A percentile compares a stretch with the other conserved stretches of the same genome.
phyloP scores from a whole-genome alignment of 176 grass and related monocot genomes.

The Echinochloa phyllopogon region DNA sequence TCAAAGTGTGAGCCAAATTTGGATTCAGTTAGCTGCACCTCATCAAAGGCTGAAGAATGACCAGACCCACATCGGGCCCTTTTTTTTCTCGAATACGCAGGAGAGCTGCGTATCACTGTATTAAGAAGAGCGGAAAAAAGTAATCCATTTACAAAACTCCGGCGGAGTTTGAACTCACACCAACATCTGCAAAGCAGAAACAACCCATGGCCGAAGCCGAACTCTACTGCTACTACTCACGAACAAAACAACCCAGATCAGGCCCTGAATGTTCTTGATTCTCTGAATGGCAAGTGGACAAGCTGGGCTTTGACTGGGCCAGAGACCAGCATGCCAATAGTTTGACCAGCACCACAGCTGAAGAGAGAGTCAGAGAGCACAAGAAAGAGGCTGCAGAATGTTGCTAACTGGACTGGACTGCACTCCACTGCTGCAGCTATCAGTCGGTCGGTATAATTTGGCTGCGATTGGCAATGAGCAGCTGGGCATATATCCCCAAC shows the following conservation, averaged over 20 bases:
- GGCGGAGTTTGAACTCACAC: too few relatives aligned
- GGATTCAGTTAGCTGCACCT: not conserved
- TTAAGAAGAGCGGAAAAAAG: too few relatives aligned
- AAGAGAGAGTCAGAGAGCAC: not conserved
- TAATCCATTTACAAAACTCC: too few relatives aligned
- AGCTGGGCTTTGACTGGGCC: conserved; percentile 26
- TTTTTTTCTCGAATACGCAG: too few relatives aligned
- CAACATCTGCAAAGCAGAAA: too few relatives aligned
- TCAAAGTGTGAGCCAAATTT: not conserved
- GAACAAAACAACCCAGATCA: too few relatives aligned
- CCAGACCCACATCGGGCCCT: too few relatives aligned
- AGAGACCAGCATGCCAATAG: not conserved
- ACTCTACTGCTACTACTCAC: too few relatives aligned
- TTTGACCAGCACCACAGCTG: conserved; percentile 5
- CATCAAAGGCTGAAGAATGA: not conserved
- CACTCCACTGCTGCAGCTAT: not conserved
- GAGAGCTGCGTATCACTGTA: too few relatives aligned
- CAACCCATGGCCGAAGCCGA: too few relatives aligned
- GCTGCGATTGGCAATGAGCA: not conserved
- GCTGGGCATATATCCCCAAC: conserved; percentile 48
- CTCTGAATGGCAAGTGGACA: not conserved
- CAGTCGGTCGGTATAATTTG: not conserved
- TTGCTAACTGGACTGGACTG: conserved; percentile 6
- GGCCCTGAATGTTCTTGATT: conserved; percentile 4
- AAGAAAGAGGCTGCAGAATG: conserved; percentile 14